Evolutionary conservation across 495 filamentous ascomycete genomes (phyloP), one percentile per base, ranked within the genome.

Genomic region (Tuber melanosporum): DNA sequence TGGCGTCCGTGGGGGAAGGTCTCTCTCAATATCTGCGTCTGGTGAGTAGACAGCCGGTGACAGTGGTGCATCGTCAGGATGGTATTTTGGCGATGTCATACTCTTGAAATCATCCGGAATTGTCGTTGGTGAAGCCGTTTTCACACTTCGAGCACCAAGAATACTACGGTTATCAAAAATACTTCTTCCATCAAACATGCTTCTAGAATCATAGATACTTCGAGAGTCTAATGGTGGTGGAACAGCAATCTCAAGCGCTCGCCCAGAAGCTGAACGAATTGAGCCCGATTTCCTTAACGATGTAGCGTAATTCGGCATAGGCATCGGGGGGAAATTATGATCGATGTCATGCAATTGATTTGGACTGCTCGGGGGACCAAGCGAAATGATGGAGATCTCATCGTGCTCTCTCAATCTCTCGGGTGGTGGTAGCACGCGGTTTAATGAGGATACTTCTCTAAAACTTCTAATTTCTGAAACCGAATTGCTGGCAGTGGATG

Each of bases 201-300:
- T 66, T 66, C 26, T 66, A 6, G 26, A 32, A 19, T 66, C 57
- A 66, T 17, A 66, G 12, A 66, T 32, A 36, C 57, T 79, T 19
- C 78, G 45, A 4, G 77, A n/a, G 69, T 80, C 78, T 14, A 80
- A 80, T 43, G 74, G 49, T 39, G 78, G 78, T 6, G 78, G 77
- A 32, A 76, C 76, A 45, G 71, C 66, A 44, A 79, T 79, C 71
- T 76, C 78, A 69, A 73, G 77, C 26, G 75, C 45, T 26, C 57
- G 32, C 32, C 57, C 57, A 36, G 57, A 66, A 36, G 57, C 57
- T 36, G 57, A 66, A 26, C 57, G 57, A 66, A 66, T 66, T 17
- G 57, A 66, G 36, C 57, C 57, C 5, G 57, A 66, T 4, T 36
- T 66, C 26, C 57, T 66, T 66, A 66, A 14, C 57, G 57, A 66